Evolutionary conservation across 257 asterid species (phyloP).

Genomic region (Solanum dulcamara): DNA sequence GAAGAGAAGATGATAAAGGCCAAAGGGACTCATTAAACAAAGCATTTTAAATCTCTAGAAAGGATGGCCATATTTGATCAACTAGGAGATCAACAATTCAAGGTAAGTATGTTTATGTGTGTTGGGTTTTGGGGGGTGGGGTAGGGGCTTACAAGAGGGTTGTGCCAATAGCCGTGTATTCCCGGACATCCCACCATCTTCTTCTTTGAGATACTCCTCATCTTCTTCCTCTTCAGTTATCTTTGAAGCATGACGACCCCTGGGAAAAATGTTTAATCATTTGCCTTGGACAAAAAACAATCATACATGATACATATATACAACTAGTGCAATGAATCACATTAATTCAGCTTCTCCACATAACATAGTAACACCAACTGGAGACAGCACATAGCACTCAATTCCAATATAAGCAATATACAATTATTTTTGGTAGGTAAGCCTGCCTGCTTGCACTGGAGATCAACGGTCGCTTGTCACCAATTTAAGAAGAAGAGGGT

Average conservation of each 20-base stretch:
- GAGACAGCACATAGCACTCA: not conserved
- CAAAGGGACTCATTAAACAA: not conserved
- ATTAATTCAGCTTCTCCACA: not conserved
- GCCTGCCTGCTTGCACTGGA: not conserved
- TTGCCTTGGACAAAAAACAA: not conserved
- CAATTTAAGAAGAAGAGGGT: not conserved
- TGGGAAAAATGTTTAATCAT: constrained; percentile 12
- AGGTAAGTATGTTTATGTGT: not conserved
- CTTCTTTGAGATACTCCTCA: constrained; percentile 91
- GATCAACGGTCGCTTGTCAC: not conserved
- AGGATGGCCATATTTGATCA: not conserved
- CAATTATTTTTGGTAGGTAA: not conserved
- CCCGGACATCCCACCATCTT: constrained; percentile 63
- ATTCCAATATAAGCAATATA: not conserved
- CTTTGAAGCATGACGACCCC: constrained; percentile 99
- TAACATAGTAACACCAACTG: not conserved
- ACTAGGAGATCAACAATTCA: not conserved
- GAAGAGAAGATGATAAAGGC: not conserved
- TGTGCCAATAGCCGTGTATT: constrained; percentile 82
- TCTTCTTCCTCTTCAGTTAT: constrained; percentile 98
- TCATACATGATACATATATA: not conserved
- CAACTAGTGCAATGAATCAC: not conserved
- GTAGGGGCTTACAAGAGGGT: constrained; percentile 69
- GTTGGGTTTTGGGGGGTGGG: not conserved
- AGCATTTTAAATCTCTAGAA: not conserved